Conservation (phyloP, 2,329 filamentous ascomycete species). For the Venturia asperata region DNA sequence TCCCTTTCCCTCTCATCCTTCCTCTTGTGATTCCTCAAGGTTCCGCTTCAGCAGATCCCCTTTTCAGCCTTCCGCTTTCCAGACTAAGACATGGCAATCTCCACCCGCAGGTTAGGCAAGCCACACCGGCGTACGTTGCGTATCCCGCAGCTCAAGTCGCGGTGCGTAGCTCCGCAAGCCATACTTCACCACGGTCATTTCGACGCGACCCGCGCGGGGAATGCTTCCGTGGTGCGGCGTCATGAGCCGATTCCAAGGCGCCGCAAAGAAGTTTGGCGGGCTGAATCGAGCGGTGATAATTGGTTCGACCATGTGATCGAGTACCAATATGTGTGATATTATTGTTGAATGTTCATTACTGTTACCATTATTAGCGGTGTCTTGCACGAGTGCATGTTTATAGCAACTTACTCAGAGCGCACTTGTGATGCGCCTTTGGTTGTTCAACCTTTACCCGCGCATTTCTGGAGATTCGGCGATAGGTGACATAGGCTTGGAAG, state of each 20-base stretch:
- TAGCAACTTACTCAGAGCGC: constrained; percentile 11
- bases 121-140: not conserved
- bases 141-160: constrained; percentile 4
- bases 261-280: not conserved
- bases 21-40: not conserved
- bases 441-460: constrained; percentile 29
- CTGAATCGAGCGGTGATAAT: not conserved
- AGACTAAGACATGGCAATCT: not conserved
- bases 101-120: not conserved
- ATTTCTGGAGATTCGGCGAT: constrained; percentile 35
- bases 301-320: not conserved
- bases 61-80: not conserved
- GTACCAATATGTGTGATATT: not conserved
- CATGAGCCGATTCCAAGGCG: not conserved
- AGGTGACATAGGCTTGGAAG: constrained; percentile 37
- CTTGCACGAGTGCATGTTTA: not conserved
- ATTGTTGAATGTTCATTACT: not conserved
- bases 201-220: not conserved
- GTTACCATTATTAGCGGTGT: not conserved
- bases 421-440: not conserved
- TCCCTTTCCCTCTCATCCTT: not conserved
- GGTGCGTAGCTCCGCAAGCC: not conserved
- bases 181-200: not conserved
- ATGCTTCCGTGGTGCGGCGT: not conserved
- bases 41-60: not conserved